These are phyloP conservation scores for Trichoderma sp. DNA, from an alignment of 2,329 filamentous ascomycete species.

Conservation along the genomic window DNA sequence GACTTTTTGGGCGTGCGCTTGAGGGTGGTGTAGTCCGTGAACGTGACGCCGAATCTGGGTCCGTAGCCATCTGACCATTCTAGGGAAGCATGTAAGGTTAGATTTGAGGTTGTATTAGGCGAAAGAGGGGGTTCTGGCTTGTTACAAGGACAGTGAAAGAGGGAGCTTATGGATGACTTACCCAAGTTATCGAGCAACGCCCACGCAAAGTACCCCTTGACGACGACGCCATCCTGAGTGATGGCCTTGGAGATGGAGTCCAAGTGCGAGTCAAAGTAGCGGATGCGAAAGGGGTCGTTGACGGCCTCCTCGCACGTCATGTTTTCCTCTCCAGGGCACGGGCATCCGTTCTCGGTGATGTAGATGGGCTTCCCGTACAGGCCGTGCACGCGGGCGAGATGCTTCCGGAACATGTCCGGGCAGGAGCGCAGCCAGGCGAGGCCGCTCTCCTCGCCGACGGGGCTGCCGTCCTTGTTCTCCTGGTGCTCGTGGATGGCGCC, in stretches of 20 bases:
- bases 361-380: constrained; percentile 38
- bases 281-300: constrained; percentile 42
- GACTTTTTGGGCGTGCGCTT: constrained; percentile 45
- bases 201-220: constrained; percentile 43
- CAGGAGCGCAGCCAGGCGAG: constrained; percentile 42
- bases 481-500: constrained; percentile 42
- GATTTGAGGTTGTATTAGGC: not conserved
- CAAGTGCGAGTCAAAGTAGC: constrained; percentile 45
- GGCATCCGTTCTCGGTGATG: constrained; percentile 42
- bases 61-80: constrained; percentile 46
- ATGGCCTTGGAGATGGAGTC: constrained; percentile 41
- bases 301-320: constrained; percentile 40
- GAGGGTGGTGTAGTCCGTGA: constrained; percentile 43
- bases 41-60: constrained; percentile 44
- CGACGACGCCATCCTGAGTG: constrained; percentile 37
- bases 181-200: constrained; percentile 43
- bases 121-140: not conserved
- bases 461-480: constrained; percentile 37
- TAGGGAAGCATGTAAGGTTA: constrained; percentile 9
- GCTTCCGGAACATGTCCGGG: constrained; percentile 37
- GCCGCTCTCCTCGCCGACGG: constrained; percentile 40
- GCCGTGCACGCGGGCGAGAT: constrained; percentile 35
- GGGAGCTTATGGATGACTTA: constrained; percentile 29
- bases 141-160: no score
- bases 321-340: constrained; percentile 41